Percentiles rank a stretch among this genome's conserved stretches.
phyloP scores from a whole-genome alignment of 306 rosid species.

The Cajanus cajan region DNA sequence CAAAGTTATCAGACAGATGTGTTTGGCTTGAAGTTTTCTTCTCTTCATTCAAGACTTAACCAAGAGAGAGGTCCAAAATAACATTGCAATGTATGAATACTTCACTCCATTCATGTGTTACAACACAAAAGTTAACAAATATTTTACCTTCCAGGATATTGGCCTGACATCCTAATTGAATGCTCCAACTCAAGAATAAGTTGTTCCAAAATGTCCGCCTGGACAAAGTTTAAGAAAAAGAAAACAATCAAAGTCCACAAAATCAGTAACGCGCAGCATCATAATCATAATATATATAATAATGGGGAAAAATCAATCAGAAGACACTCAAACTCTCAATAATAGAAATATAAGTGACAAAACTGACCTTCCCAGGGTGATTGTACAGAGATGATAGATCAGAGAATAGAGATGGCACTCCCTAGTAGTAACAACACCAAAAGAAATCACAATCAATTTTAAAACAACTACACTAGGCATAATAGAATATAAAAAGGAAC shows the following conservation, averaged over 20 bases:
- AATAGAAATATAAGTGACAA: constrained; percentile 22
- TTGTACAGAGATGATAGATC: constrained; percentile 92
- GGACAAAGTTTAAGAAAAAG: constrained; percentile 33
- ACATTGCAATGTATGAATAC: neutral
- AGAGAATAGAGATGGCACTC: constrained; percentile 94
- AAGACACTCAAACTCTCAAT: neutral
- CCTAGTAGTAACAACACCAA: constrained; percentile 58
- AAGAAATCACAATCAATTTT: constrained; percentile 25
- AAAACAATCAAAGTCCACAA: constrained; percentile 10
- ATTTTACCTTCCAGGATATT: constrained; percentile 81
- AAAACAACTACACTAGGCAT: constrained; percentile 24
- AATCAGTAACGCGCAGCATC: constrained; percentile 2
- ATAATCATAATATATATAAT: neutral
- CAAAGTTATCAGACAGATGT: neutral
- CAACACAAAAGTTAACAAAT: neutral
- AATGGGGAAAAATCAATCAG: neutral
- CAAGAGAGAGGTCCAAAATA: constrained; percentile 1
- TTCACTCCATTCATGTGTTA: constrained; percentile 8
- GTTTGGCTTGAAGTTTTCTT: constrained; percentile 1
- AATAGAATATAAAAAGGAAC: constrained; percentile 5
- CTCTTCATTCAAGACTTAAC: constrained; percentile 4
- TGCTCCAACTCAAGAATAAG: constrained; percentile 80
- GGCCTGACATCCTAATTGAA: constrained; percentile 58
- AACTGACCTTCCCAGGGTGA: constrained; percentile 88
- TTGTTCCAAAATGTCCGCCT: constrained; percentile 95